Evolutionary conservation across 257 asterid species (phyloP).

Genomic region (Fraxinus quadrangulata): DNA sequence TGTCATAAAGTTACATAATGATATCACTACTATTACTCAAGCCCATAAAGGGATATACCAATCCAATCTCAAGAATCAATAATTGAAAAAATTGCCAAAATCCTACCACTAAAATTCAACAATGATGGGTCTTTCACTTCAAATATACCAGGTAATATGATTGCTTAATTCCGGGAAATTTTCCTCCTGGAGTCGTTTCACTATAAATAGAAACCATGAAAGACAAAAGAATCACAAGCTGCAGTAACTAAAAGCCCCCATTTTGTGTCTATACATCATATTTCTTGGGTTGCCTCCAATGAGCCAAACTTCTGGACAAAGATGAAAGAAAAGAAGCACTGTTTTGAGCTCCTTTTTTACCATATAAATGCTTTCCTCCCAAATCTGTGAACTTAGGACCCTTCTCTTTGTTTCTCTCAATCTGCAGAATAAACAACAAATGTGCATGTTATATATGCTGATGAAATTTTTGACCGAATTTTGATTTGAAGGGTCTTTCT

Average conservation of each 20-base stretch:
- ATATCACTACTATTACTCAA: constrained; percentile 27
- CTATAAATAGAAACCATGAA: background rate
- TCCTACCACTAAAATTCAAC: constrained; percentile 29
- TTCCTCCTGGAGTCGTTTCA: background rate
- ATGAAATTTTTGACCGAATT: background rate
- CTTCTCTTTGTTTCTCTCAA: constrained; percentile 84
- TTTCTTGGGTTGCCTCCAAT: constrained; percentile 79
- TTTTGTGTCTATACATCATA: constrained; percentile 52
- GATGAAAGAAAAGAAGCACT: constrained; percentile 60
- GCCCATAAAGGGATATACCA: constrained; percentile 7
- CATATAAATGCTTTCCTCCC: constrained; percentile 91
- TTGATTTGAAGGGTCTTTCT: background rate
- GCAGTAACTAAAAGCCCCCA: constrained; percentile 16
- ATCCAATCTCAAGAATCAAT: constrained; percentile 40
- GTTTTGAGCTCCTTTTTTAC: constrained; percentile 64
- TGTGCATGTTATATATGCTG: background rate
- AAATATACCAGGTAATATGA: constrained; percentile 1
- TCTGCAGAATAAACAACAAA: constrained; percentile 48
- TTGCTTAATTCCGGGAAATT: background rate
- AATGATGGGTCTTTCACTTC: constrained; percentile 19
- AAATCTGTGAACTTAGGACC: constrained; percentile 91
- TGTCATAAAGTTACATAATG: background rate
- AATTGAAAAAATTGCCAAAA: constrained; percentile 27
- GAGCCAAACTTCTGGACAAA: constrained; percentile 60
- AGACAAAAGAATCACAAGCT: constrained; percentile 44